Evolutionary conservation across 1,284 basidiomycete genomes (phyloP), one percentile per base, ranked within the genome.

Genomic region (Ceratobasidium sp.): DNA sequence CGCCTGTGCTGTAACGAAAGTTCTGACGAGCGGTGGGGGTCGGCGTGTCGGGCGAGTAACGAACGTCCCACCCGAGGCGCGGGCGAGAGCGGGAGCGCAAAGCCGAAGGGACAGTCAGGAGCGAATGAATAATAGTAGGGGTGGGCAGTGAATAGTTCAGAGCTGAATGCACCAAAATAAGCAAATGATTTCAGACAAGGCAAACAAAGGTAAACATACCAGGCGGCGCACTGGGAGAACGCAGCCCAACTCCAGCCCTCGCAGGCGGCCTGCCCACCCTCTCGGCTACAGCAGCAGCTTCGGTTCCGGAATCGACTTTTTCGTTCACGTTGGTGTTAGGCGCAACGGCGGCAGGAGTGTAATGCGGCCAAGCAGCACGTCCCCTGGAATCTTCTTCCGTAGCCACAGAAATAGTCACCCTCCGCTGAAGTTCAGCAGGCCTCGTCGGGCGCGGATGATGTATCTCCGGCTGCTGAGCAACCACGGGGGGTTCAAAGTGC

Each of bases 391-490:
- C 35, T 52, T 52, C 32, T 9, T 38, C 21, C 13, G 54, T 52
- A 18, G 26, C 30, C 11, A 21, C 50, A 1, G 64, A 50, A 14
- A 67, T 67, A 5, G 64, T 55, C 52, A 67, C 64, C 23, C 50
- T 26, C 62, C 62, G 62, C 50, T 59, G 57, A 38, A 52, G 32
- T 7, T 38, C 47, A 41, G 52, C 18, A 5, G 50, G 50, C 6
- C 64, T 49, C 21, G 47, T 44, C 35, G 64, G 64, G n/a, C 52
- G 64, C 3, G 64, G 64, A 23, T 67, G 64, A 23, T 67, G 64
- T 8, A 67, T 55, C 43, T 67, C 64, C 14, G 64, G 64, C 52
- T 59, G 21, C 38, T 30, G 64, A 43, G 50, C 52, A 13, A 43
- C 38, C 26, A 38, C 44, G 30, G 26, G 21, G 21, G n/a, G 64